Evolutionary conservation across 768 basidiomycete genomes (phyloP).

Genomic region (Tulasnella calospora): DNA sequence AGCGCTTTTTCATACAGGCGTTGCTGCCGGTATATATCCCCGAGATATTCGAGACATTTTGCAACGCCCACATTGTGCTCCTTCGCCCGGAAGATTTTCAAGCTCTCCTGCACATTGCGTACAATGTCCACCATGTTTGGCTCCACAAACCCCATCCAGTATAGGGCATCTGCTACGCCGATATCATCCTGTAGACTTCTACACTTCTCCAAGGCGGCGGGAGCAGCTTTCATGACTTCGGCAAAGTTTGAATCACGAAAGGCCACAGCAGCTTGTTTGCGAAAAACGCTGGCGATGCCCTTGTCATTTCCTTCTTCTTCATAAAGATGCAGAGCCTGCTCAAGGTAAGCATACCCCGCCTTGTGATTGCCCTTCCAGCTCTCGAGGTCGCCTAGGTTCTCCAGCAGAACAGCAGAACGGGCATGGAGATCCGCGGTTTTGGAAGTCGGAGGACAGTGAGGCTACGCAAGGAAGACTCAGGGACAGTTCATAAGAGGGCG

Average conservation of each 20-base stretch:
- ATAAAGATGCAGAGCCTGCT: not conserved
- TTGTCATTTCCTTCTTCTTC: not conserved
- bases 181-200: not conserved
- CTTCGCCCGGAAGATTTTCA: not conserved
- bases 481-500: too few species aligned
- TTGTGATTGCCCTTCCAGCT: not conserved
- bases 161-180: not conserved
- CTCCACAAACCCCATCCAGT: not conserved
- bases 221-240: not conserved
- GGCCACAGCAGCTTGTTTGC: not conserved
- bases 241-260: not conserved
- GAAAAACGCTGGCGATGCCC: not conserved
- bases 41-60: not conserved
- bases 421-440: too few species aligned
- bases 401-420: too few species aligned
- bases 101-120: not conserved
- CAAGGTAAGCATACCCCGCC: not conserved
- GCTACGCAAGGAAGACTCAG: not conserved
- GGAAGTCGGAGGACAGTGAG: not conserved
- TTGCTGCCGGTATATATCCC: not conserved
- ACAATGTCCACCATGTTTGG: not conserved
- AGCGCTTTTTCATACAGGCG: not conserved
- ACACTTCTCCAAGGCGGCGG: not conserved
- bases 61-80: not conserved
- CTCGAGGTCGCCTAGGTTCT: too few species aligned